Evolutionary conservation across 1,284 basidiomycete species (phyloP).

Genomic region (Peniophora sp.): DNA sequence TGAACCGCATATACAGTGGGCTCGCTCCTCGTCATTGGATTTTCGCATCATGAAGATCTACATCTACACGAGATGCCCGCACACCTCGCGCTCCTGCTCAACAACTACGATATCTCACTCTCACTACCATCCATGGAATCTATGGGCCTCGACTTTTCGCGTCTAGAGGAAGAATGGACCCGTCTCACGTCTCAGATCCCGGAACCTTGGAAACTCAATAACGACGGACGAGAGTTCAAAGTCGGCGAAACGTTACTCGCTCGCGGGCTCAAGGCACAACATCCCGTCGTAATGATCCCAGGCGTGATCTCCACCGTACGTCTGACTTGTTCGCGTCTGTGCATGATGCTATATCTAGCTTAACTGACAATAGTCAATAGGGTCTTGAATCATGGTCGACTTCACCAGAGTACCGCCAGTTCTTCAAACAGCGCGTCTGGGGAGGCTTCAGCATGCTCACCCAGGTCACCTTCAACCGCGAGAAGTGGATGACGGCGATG

Average conservation of each 20-base stretch:
- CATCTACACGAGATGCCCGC: slow-evolving; percentile 42
- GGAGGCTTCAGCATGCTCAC: slow-evolving; percentile 83
- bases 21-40: slow-evolving; percentile 47
- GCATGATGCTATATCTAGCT: no score
- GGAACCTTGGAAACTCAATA: slow-evolving; percentile 75
- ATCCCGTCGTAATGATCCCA: slow-evolving; percentile 78
- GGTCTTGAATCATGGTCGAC: slow-evolving; percentile 86
- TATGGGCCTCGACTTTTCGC: slow-evolving; percentile 45
- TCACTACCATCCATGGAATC: slow-evolving; percentile 52
- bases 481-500: slow-evolving; percentile 85
- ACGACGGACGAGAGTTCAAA: slow-evolving; percentile 77
- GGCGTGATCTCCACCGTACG: slow-evolving; percentile 72
- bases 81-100: slow-evolving; percentile 29
- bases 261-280: slow-evolving; percentile 61
- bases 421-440: slow-evolving; percentile 85
- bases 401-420: slow-evolving; percentile 64
- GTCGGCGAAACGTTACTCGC: slow-evolving; percentile 69
- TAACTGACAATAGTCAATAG: slow-evolving; percentile 24
- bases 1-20: slow-evolving; percentile 42
- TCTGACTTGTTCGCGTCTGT: slow-evolving; percentile 3
- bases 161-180: slow-evolving; percentile 62
- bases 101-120: slow-evolving; percentile 43
- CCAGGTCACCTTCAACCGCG: slow-evolving; percentile 79
- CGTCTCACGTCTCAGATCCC: slow-evolving; percentile 58
- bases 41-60: slow-evolving; percentile 56